Evolutionary conservation across 106 monocot genomes (phyloP).

Genomic region (Platanthera zijinensis): DNA sequence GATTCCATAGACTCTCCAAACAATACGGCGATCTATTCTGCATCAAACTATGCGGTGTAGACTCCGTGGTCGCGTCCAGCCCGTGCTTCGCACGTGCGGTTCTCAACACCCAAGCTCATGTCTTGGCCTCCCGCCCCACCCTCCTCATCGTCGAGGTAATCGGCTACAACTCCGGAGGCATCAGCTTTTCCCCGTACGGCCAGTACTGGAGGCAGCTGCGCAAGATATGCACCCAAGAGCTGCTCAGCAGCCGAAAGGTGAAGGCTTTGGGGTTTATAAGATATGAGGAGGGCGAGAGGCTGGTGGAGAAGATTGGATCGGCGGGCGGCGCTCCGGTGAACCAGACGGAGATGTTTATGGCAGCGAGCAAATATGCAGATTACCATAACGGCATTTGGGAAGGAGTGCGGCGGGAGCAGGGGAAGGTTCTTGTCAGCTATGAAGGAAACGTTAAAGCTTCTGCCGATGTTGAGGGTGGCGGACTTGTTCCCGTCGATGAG

Average conservation of each 20-base stretch:
- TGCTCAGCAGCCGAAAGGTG: conserved; percentile 2
- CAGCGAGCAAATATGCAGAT: background rate
- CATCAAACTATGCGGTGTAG: background rate
- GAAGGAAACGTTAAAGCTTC: background rate
- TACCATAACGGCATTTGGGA: background rate
- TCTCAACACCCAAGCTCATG: background rate
- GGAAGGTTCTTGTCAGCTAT: background rate
- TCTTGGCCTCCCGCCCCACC: background rate
- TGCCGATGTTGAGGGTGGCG: background rate
- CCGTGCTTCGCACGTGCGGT: too few species aligned
- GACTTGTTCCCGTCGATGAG: background rate
- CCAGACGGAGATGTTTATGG: background rate
- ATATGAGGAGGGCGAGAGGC: background rate
- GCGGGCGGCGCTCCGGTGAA: background rate
- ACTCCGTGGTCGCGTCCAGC: background rate
- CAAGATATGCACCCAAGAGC: background rate
- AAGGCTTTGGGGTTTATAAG: background rate
- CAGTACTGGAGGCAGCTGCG: conserved; percentile 1
- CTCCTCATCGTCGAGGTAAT: background rate
- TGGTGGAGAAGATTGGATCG: background rate
- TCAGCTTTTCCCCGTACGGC: conserved; percentile 7
- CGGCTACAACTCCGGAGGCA: background rate
- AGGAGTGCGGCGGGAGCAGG: background rate
- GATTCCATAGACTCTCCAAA: background rate
- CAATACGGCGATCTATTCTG: background rate